Evolutionary conservation across 306 rosid genomes (phyloP).

Genomic region (Canavalia ensiformis): DNA sequence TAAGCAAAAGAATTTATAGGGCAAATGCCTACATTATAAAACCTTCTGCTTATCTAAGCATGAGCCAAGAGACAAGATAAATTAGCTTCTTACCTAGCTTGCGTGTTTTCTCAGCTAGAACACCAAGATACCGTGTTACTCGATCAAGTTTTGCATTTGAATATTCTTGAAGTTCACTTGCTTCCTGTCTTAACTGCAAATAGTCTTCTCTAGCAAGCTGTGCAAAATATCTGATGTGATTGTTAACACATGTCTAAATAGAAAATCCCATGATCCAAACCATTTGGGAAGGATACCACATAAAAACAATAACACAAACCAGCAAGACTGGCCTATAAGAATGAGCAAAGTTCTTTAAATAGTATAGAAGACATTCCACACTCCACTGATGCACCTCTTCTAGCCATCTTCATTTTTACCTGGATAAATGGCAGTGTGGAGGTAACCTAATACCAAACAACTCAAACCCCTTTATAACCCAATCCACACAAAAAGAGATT

Average conservation of each 20-base stretch:
- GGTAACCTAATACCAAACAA: constrained; percentile 30
- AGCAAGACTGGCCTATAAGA: constrained; percentile 30
- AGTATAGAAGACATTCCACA: constrained; percentile 8
- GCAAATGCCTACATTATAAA: constrained; percentile 24
- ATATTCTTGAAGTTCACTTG: constrained; percentile 90
- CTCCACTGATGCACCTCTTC: background rate
- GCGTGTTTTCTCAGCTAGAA: constrained; percentile 86
- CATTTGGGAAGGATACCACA: constrained; percentile 31
- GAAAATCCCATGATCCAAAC: constrained; percentile 19
- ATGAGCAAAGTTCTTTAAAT: constrained; percentile 17
- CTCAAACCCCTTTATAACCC: constrained; percentile 23
- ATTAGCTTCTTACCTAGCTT: constrained; percentile 71
- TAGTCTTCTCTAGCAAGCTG: constrained; percentile 93
- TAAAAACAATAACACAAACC: constrained; percentile 28
- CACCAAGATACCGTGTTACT: constrained; percentile 93
- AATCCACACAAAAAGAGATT: constrained; percentile 8
- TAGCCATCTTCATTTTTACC: background rate
- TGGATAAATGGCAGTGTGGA: background rate
- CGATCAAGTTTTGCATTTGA: constrained; percentile 95
- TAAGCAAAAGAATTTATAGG: constrained; percentile 18
- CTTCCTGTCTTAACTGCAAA: constrained; percentile 88
- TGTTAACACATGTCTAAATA: constrained; percentile 48
- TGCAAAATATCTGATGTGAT: constrained; percentile 50
- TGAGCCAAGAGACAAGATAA: constrained; percentile 24
- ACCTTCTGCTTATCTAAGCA: constrained; percentile 31